Conservation (phyloP, 164 flowering plant species). For the Kalanchoe fedtschenkoi region DNA sequence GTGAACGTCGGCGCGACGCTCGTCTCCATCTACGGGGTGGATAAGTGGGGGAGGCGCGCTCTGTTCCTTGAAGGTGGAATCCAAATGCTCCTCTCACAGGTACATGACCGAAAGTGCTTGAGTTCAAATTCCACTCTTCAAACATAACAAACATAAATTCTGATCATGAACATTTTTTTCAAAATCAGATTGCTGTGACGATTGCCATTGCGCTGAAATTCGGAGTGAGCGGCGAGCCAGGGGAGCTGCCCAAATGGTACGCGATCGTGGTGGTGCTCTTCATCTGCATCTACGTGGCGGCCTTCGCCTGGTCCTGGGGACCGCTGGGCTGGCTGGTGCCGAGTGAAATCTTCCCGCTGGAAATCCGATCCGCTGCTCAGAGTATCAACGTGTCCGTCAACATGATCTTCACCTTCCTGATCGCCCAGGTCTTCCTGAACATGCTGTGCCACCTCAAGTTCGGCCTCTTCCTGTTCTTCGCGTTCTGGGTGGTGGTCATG, state of each 20-base stretch:
- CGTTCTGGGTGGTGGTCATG: constrained; percentile 49
- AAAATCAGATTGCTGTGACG: constrained; percentile 38
- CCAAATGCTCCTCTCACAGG: constrained; percentile 77
- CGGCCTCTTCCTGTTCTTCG: constrained; percentile 77
- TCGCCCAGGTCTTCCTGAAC: constrained; percentile 64
- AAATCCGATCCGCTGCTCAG: constrained; percentile 80
- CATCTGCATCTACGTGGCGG: constrained; percentile 68
- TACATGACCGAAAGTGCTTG: too few relatives aligned
- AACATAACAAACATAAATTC: too few relatives aligned
- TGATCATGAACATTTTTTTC: not conserved
- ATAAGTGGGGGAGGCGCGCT: constrained; percentile 52
- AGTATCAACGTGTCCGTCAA: constrained; percentile 69
- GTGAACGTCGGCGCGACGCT: constrained; percentile 52
- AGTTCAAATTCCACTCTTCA: too few relatives aligned
- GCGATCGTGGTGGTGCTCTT: constrained; percentile 60
- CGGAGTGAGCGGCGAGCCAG: constrained; percentile 41
- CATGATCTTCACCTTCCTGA: constrained; percentile 75
- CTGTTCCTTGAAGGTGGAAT: constrained; percentile 68
- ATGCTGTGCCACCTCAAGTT: constrained; percentile 83
- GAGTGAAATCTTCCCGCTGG: constrained; percentile 78
- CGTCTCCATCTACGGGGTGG: constrained; percentile 57
- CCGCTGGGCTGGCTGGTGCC: constrained; percentile 87
- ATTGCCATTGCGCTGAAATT: constrained; percentile 50
- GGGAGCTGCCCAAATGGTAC: constrained; percentile 42
- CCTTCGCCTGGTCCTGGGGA: constrained; percentile 95